These are phyloP conservation scores for Termitomyces sp. DNA, from an alignment of 768 basidiomycete species.

Conservation along the genomic window DNA sequence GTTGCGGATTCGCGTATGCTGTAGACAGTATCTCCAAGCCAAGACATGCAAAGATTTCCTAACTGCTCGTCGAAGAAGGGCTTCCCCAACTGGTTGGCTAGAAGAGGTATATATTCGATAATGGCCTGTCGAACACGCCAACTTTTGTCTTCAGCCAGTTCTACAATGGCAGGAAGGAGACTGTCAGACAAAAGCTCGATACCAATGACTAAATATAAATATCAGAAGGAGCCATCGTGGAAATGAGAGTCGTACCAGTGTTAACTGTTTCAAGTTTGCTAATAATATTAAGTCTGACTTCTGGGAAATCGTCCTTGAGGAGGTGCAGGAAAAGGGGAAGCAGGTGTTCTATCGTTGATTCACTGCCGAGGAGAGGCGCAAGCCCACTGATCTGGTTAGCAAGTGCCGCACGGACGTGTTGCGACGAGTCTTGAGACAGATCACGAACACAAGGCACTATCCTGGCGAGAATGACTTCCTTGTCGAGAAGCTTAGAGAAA, in stretches of 20 bases:
- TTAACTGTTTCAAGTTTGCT: slow-evolving; percentile 98
- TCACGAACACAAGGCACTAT: slow-evolving; percentile 95
- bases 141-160: slow-evolving; percentile 98
- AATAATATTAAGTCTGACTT: slow-evolving; percentile 96
- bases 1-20: slow-evolving; percentile 99
- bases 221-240: slow-evolving; percentile 10
- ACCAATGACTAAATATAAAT: slow-evolving; percentile 76
- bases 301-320: slow-evolving; percentile 97
- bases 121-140: slow-evolving; percentile 99
- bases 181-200: slow-evolving; percentile 93
- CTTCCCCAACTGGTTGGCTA: slow-evolving; percentile 96
- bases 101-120: slow-evolving; percentile 98
- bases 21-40: slow-evolving; percentile 97
- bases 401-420: slow-evolving; percentile 95
- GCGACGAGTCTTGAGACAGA: slow-evolving; percentile 88
- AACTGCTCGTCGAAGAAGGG: slow-evolving; percentile 98
- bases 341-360: slow-evolving; percentile 94
- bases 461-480: slow-evolving; percentile 88
- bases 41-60: slow-evolving; percentile 96
- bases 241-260: slow-evolving; percentile 55
- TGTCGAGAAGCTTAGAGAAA: slow-evolving; percentile 90
- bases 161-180: slow-evolving; percentile 94
- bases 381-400: slow-evolving; percentile 96
- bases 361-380: slow-evolving; percentile 89
- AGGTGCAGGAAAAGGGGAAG: slow-evolving; percentile 94